These are phyloP conservation scores for Fusarium tricinctum DNA, from an alignment of 2,329 filamentous ascomycete genomes.

Conservation along the genomic window DNA sequence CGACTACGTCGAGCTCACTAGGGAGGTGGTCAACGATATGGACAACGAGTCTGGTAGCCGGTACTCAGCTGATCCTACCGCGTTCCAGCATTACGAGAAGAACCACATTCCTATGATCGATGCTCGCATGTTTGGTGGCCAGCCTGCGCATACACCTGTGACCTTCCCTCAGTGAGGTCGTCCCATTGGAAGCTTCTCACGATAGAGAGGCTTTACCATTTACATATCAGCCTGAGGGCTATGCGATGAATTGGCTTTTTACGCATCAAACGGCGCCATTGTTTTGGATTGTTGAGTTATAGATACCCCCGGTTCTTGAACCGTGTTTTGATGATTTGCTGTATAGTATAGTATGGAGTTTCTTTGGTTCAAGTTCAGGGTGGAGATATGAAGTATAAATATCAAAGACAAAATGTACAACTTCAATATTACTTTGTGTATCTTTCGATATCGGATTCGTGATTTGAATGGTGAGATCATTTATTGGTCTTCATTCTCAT, in stretches of 20 bases:
- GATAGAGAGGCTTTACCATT: background rate
- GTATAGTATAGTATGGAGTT: slow-evolving; percentile 34
- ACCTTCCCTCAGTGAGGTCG: slow-evolving; percentile 43
- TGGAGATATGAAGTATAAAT: background rate
- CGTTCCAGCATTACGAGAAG: slow-evolving; percentile 63
- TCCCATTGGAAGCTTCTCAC: background rate
- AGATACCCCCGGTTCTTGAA: slow-evolving; percentile 48
- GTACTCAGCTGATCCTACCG: slow-evolving; percentile 58
- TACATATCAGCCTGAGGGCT: background rate
- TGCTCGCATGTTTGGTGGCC: slow-evolving; percentile 57
- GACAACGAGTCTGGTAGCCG: slow-evolving; percentile 61
- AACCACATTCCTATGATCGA: slow-evolving; percentile 65
- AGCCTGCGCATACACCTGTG: slow-evolving; percentile 45
- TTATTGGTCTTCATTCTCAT: background rate
- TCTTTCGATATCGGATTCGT: background rate
- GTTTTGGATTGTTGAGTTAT: slow-evolving; percentile 44
- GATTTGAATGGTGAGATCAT: background rate
- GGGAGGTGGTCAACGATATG: slow-evolving; percentile 66
- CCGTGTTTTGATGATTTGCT: slow-evolving; percentile 14
- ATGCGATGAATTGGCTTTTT: slow-evolving; percentile 27
- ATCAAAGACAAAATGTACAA: slow-evolving; percentile 3
- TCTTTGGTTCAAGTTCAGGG: slow-evolving; percentile 10
- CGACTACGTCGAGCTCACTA: slow-evolving; percentile 88
- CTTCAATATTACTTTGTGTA: background rate
- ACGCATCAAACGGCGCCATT: slow-evolving; percentile 45